These are phyloP conservation scores for Rutstroemia sydowiana DNA, from an alignment of 2,329 filamentous ascomycete species.

Conservation along the genomic window DNA sequence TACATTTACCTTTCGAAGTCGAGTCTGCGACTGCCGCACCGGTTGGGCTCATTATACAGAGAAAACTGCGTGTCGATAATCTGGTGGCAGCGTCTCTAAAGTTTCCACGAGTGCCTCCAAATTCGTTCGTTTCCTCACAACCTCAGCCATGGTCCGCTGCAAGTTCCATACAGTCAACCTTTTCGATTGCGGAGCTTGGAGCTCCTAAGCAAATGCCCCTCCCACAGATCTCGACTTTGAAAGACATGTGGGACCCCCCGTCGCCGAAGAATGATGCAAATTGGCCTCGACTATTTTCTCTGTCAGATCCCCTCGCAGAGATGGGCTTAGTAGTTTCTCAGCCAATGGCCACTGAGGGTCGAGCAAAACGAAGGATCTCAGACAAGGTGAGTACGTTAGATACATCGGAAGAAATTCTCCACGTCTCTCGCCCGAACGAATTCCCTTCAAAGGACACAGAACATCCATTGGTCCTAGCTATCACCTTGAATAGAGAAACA, in stretches of 20 bases:
- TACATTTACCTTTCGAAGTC: constrained; percentile 92
- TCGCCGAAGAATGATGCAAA: constrained; percentile 48
- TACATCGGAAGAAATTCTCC: constrained; percentile 73
- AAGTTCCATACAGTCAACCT: constrained; percentile 42
- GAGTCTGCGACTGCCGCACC: constrained; percentile 79
- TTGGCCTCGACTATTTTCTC: constrained; percentile 70
- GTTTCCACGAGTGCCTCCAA: constrained; percentile 61
- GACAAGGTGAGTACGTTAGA: constrained; percentile 55
- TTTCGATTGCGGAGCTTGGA: constrained; percentile 50
- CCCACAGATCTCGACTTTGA: constrained; percentile 46
- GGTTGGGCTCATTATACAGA: constrained; percentile 76
- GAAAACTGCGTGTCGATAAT: constrained; percentile 55
- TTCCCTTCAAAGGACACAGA: constrained; percentile 33
- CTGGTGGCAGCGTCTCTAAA: constrained; percentile 45
- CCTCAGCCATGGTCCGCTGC: constrained; percentile 43
- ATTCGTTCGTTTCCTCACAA: constrained; percentile 74
- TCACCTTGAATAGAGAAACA: constrained; percentile 73
- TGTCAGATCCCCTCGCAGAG: constrained; percentile 81
- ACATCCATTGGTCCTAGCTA: constrained; percentile 59
- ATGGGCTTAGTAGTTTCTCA: constrained; percentile 72
- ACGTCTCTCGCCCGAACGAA: constrained; percentile 63
- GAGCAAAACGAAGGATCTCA: constrained; percentile 31
- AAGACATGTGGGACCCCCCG: constrained; percentile 50
- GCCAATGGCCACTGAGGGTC: constrained; percentile 35
- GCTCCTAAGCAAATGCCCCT: constrained; percentile 48